These are phyloP conservation scores for Mortierella sp. DNA, from an alignment of 371 early-diverging fungal genomes.

Conservation along the genomic window DNA sequence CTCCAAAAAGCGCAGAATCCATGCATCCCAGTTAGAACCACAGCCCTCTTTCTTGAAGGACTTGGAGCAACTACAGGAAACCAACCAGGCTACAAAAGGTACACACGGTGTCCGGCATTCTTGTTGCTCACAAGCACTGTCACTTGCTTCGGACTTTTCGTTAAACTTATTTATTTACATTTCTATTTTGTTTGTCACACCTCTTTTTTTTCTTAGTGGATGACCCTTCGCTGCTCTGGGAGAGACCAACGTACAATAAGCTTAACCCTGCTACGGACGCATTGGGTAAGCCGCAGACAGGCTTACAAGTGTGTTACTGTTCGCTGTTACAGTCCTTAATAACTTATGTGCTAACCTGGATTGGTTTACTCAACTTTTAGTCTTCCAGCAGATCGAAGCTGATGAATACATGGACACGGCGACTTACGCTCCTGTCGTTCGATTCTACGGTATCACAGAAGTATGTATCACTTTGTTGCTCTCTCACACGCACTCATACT, in stretches of 20 bases:
- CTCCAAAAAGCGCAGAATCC: slow-evolving; percentile 49
- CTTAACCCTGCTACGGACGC: slow-evolving; percentile 34
- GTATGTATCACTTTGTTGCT: slow-evolving; percentile 56
- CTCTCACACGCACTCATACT: background rate
- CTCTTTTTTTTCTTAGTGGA: slow-evolving; percentile 24
- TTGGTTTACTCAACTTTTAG: slow-evolving; percentile 50
- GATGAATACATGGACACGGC: slow-evolving; percentile 80
- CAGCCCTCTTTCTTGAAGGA: slow-evolving; percentile 52
- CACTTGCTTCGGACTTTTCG: background rate
- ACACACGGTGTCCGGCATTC: background rate
- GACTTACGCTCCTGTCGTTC: slow-evolving; percentile 71
- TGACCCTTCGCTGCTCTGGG: slow-evolving; percentile 51
- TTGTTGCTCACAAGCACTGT: background rate
- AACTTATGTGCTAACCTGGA: background rate
- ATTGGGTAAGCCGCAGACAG: slow-evolving; percentile 18
- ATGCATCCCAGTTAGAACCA: slow-evolving; percentile 24
- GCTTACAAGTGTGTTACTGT: background rate
- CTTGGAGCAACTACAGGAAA: slow-evolving; percentile 46
- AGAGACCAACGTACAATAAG: slow-evolving; percentile 21
- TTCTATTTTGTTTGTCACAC: background rate
- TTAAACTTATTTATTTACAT: background rate
- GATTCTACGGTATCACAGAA: slow-evolving; percentile 93
- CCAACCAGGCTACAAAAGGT: slow-evolving; percentile 44
- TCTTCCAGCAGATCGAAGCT: slow-evolving; percentile 96
- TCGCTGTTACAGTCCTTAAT: background rate